phyloP scores from a whole-genome alignment of 192 early-diverging fungal species.

The Diversispora eburnea region DNA sequence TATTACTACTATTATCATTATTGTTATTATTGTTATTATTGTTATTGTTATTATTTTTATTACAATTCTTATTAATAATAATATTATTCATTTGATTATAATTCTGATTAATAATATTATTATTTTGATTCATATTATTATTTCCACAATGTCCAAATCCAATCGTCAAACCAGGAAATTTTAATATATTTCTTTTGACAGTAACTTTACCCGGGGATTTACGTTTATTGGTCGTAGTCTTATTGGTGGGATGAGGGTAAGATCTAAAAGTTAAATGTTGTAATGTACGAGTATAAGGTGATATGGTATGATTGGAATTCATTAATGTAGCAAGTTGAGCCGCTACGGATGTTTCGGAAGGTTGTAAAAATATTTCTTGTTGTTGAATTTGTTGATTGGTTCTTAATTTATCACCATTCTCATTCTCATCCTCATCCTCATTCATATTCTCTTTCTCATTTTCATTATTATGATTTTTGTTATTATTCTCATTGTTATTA shows the following conservation, averaged over 20 bases:
- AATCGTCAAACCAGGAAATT: constrained; percentile 1
- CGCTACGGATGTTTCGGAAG: constrained; percentile 75
- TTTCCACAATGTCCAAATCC: constrained; percentile 14
- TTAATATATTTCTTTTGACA: constrained; percentile 22
- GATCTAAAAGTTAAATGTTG: constrained; percentile 80
- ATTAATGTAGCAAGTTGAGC: constrained; percentile 85
- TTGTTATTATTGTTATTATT: no score
- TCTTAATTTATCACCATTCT: no score
- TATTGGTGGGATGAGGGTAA: constrained; percentile 39
- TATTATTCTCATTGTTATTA: no score
- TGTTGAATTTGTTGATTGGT: constrained; percentile 5
- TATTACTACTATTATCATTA: no score
- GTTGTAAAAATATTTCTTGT: constrained; percentile 56
- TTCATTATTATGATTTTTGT: no score
- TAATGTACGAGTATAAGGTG: constrained; percentile 74
- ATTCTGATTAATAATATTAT: neutral
- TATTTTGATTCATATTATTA: neutral
- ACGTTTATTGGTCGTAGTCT: constrained; percentile 11
- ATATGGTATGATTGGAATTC: constrained; percentile 82
- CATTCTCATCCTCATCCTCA: no score
- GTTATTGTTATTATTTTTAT: no score
- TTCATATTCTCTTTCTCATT: no score
- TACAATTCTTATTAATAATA: no score
- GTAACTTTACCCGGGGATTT: constrained; percentile 4
- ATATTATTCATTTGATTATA: no score